Percentiles rank a stretch among this genome's conserved stretches.
These are phyloP conservation scores for Fusarium tjaetaba DNA, from an alignment of 2,329 filamentous ascomycete genomes.

Conservation along the genomic window DNA sequence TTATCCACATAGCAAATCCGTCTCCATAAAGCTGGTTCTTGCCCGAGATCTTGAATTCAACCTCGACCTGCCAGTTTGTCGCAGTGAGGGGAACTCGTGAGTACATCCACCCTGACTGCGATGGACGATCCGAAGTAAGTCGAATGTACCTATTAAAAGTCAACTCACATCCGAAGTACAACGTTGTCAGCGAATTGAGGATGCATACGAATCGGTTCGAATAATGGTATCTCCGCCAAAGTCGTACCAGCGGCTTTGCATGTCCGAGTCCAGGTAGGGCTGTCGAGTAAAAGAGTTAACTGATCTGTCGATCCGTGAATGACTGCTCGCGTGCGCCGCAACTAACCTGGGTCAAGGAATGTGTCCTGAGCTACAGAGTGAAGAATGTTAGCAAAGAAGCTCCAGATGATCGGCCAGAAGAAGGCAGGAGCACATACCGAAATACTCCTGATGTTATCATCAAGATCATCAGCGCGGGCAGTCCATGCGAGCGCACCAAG, in stretches of 20 bases:
- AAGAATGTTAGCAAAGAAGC: constrained; percentile 35
- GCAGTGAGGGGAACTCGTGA: constrained; percentile 94
- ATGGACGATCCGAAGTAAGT: constrained; percentile 88
- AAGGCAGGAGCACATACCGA: constrained; percentile 51
- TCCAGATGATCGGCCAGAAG: neutral
- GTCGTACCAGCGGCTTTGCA: constrained; percentile 99
- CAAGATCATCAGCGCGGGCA: constrained; percentile 58
- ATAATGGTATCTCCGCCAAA: constrained; percentile 96
- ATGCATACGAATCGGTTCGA: constrained; percentile 71
- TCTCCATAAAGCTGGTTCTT: constrained; percentile 92
- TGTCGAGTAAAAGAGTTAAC: constrained; percentile 53
- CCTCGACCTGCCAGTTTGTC: constrained; percentile 98
- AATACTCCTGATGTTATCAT: constrained; percentile 63
- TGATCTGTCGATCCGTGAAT: constrained; percentile 18
- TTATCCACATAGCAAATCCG: constrained; percentile 98
- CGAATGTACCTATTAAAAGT: constrained; percentile 79
- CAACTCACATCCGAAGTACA: constrained; percentile 32
- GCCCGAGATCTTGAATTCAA: constrained; percentile 95
- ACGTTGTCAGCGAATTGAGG: constrained; percentile 15
- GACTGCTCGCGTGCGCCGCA: constrained; percentile 37
- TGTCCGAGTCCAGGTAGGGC: constrained; percentile 97
- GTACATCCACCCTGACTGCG: constrained; percentile 92
- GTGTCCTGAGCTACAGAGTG: constrained; percentile 77
- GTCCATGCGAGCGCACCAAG: constrained; percentile 62
- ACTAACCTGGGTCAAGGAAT: constrained; percentile 82